Evolutionary conservation across 805 yeast genomes (phyloP).

Genomic region (Candida coleopterorum): DNA sequence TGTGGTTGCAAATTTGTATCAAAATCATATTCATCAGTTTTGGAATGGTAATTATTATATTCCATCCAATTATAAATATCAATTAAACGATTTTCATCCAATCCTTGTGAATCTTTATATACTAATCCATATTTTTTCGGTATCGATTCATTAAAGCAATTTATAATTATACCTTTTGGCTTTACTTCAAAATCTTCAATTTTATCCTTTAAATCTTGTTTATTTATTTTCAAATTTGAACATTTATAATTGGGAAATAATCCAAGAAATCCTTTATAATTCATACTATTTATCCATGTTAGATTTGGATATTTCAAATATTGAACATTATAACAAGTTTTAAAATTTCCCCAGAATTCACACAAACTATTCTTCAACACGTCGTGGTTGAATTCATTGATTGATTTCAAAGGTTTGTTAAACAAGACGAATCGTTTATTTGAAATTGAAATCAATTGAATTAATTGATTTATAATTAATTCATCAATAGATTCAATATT

Average conservation of each 20-base stretch:
- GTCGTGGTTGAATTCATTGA: constrained; percentile 13
- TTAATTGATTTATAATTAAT: constrained; percentile 23
- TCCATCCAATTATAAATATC: constrained; percentile 30
- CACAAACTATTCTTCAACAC: constrained; percentile 14
- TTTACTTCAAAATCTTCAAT: constrained; percentile 6
- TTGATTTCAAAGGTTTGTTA: constrained; percentile 21
- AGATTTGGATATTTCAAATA: constrained; percentile 18
- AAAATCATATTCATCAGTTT: constrained; percentile 13
- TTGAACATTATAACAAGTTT: constrained; percentile 20
- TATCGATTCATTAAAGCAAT: constrained; percentile 19
- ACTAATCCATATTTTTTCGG: constrained; percentile 33
- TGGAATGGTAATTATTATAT: constrained; percentile 23
- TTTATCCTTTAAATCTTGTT: constrained; percentile 16
- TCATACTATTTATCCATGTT: constrained; percentile 34
- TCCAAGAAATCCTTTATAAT: constrained; percentile 34
- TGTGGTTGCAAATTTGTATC: constrained; percentile 1
- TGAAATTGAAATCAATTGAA: constrained; percentile 16
- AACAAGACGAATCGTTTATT: constrained; percentile 24
- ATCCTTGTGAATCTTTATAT: constrained; percentile 9
- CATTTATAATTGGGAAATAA: constrained; percentile 21
- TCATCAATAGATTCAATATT: constrained; percentile 17
- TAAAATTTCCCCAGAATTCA: constrained; percentile 28
- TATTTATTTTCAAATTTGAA: constrained; percentile 21
- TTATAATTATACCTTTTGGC: constrained; percentile 25
- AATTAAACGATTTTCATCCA: constrained; percentile 11